These are phyloP conservation scores for Clonostachys rosea DNA, from an alignment of 2,329 filamentous ascomycete species.

Conservation along the genomic window DNA sequence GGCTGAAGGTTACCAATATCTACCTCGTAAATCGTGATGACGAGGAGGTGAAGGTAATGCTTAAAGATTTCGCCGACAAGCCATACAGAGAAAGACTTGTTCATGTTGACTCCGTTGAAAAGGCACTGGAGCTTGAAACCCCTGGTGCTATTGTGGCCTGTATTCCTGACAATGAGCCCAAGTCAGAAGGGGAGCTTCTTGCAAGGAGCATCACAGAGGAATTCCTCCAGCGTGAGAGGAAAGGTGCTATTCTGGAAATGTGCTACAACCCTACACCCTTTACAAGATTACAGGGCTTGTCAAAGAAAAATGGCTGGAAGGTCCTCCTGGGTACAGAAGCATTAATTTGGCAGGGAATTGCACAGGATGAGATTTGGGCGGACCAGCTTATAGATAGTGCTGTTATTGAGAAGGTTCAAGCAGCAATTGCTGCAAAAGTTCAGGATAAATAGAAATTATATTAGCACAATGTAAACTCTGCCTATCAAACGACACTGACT, in stretches of 20 bases:
- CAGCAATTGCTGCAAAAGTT: constrained; percentile 39
- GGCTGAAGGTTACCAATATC: constrained; percentile 62
- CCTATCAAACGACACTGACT: too few relatives aligned
- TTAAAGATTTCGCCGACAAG: constrained; percentile 55
- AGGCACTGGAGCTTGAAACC: constrained; percentile 52
- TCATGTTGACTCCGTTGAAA: constrained; percentile 55
- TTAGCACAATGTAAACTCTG: too few relatives aligned
- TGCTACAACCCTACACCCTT: constrained; percentile 73
- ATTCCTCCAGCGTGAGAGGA: constrained; percentile 36
- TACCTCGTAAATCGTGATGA: constrained; percentile 76
- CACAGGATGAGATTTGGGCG: constrained; percentile 64
- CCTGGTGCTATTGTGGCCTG: constrained; percentile 69
- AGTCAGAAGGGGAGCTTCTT: constrained; percentile 54
- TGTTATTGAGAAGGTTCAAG: constrained; percentile 55
- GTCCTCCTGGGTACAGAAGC: constrained; percentile 74
- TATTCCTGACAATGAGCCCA: constrained; percentile 72
- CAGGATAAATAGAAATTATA: not conserved
- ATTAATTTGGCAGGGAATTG: constrained; percentile 72
- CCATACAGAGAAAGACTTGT: constrained; percentile 57
- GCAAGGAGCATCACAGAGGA: constrained; percentile 52
- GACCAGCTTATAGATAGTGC: constrained; percentile 53
- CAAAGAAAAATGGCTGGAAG: constrained; percentile 61
- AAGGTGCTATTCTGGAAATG: constrained; percentile 75
- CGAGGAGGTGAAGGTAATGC: constrained; percentile 61
- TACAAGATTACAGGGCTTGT: constrained; percentile 61